Evolutionary conservation across 352 stramenopile species (phyloP).

Genomic region (Bremia lactucae): DNA sequence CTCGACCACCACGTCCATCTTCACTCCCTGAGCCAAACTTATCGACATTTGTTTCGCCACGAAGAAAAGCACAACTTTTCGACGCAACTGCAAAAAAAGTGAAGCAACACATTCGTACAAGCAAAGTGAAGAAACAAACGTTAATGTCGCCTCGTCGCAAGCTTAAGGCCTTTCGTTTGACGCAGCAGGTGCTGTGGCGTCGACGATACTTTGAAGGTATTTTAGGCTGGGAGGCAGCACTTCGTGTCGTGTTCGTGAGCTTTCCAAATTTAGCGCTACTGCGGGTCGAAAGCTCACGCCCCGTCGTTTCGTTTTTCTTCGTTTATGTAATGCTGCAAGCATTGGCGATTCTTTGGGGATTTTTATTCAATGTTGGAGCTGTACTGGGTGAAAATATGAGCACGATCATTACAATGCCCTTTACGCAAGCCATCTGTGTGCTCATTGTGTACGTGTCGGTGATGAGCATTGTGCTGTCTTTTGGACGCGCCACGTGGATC

Average conservation of each 20-base stretch:
- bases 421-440: conserved; percentile 60
- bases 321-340: conserved; percentile 80
- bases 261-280: conserved; percentile 43
- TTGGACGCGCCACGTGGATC: conserved; percentile 80
- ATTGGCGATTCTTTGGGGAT: conserved; percentile 79
- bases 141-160: conserved; percentile 1
- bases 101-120: conserved; percentile 4
- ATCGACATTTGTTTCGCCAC: conserved; percentile 5
- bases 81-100: not conserved
- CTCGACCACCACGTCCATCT: conserved; percentile 7
- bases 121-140: conserved; percentile 3
- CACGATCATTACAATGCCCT: conserved; percentile 76
- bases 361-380: conserved; percentile 74
- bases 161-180: conserved; percentile 12
- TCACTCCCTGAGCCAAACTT: conserved; percentile 12
- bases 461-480: conserved; percentile 77
- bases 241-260: conserved; percentile 50
- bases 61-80: not conserved
- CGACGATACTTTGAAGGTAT: conserved; percentile 56
- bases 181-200: conserved; percentile 29
- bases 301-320: conserved; percentile 71
- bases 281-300: conserved; percentile 35
- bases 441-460: conserved; percentile 74
- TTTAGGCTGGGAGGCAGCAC: conserved; percentile 46
- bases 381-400: conserved; percentile 83